These are phyloP conservation scores for Schizosaccharomyces japonicus DNA, from an alignment of 805 yeast genomes.

Conservation along the genomic window DNA sequence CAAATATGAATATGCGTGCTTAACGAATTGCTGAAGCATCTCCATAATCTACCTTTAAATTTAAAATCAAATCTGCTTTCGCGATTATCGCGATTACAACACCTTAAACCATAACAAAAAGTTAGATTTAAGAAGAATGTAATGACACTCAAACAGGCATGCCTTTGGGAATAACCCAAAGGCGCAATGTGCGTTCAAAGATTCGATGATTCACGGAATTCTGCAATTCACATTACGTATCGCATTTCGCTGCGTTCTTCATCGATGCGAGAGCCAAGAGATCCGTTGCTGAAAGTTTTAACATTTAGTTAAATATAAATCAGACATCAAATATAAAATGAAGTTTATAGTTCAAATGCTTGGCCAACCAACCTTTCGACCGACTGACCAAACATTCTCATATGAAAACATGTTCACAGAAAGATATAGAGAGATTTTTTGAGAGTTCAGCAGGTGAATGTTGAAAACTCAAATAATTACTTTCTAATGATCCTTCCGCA, in stretches of 20 bases:
- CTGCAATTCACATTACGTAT: constrained; percentile 21
- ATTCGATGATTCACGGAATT: constrained; percentile 22
- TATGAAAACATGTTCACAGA: too few species aligned
- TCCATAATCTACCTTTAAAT: background rate
- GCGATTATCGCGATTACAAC: background rate
- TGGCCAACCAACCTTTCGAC: too few species aligned
- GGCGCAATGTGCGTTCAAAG: constrained; percentile 27
- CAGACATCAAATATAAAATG: constrained; percentile 7
- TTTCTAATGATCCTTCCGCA: constrained; percentile 21
- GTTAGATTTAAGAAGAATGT: constrained; percentile 16
- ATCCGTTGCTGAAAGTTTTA: constrained; percentile 22
- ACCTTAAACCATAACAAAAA: constrained; percentile 3
- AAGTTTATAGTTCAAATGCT: background rate
- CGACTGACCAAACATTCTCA: too few species aligned
- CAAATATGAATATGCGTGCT: background rate
- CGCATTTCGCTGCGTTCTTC: constrained; percentile 26
- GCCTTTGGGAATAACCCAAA: constrained; percentile 20
- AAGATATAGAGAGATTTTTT: too few species aligned
- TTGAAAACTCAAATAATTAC: too few species aligned
- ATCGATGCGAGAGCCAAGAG: constrained; percentile 25
- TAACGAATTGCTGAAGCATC: background rate
- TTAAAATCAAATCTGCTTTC: background rate
- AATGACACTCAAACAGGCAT: constrained; percentile 23
- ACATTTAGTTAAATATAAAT: constrained; percentile 11
- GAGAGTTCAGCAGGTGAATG: too few species aligned